A percentile compares a stretch with the other conserved stretches of the same genome.
These are phyloP conservation scores for Apiotrichum porosum DNA, from an alignment of 1,284 basidiomycete genomes.

Conservation along the genomic window DNA sequence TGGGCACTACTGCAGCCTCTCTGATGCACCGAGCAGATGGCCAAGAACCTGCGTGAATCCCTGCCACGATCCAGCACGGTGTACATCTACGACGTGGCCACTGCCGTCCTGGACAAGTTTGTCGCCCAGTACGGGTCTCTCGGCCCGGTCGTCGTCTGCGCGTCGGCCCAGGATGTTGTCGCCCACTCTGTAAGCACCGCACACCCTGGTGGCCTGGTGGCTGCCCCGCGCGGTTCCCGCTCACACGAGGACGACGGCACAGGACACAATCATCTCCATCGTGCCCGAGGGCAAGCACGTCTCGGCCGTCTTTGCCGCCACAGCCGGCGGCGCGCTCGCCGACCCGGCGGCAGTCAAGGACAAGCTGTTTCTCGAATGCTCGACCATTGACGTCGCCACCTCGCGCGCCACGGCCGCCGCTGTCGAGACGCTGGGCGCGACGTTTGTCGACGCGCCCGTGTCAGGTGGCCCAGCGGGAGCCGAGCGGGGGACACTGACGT, in stretches of 20 bases:
- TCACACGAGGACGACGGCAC: not conserved
- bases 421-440: not conserved
- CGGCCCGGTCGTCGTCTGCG: not conserved
- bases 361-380: slow-evolving; percentile 10
- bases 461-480: slow-evolving; percentile 7
- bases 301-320: not conserved
- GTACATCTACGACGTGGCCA: slow-evolving; percentile 4
- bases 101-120: not conserved
- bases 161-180: not conserved
- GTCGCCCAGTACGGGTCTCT: not conserved
- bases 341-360: not conserved
- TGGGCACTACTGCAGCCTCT: too few species aligned
- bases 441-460: slow-evolving; percentile 12
- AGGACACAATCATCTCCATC: slow-evolving; percentile 8
- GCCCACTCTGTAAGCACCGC: not conserved
- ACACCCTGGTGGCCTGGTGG: too few species aligned
- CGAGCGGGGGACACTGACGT: slow-evolving; percentile 1
- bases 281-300: slow-evolving; percentile 9
- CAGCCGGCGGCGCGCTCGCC: not conserved
- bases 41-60: not conserved
- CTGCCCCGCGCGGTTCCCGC: not conserved
- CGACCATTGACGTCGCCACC: slow-evolving; percentile 9
- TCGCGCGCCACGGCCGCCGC: not conserved
- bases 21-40: slow-evolving; percentile 9
- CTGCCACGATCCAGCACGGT: not conserved